Base-by-base conservation (phyloP, 1,139 yeast species). In the Keqinozyma sinolaborantium region DNA sequence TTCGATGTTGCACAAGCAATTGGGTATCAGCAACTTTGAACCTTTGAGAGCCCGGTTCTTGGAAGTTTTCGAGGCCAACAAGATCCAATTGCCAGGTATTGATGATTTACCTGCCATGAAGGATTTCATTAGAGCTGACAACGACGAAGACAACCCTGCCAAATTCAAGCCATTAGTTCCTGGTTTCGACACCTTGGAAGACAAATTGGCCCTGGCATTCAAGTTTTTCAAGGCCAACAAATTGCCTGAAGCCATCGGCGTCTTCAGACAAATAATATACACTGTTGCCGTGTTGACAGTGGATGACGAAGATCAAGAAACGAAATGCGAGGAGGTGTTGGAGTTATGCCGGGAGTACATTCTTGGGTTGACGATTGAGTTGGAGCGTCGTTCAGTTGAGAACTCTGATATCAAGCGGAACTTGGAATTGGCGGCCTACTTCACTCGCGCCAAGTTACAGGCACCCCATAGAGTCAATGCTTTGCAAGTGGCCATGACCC, bases 401-500 rank as follows among this genome's bases (percentile, higher is more conserved):
- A 68, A 81, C 4, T 63, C 67, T 16, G 86, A 87, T 39, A 66
- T 82, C 33, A 83, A 87, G 60, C 82, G 97, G 41, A 88, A 86
- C 53, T 72, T 94, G 51, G 98, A 92, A 58, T 70, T 94, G 46
- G 97, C 97, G 4, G 95, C 97, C 1, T 92, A 90, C 61, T 94
- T 94, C 67, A 87, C 98, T 12, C 79, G 79, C 53, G 82, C 90
- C 25, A 77, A 82, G 45, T 74, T 94, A 47, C 88, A 85, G 46
- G 80, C 85, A 28, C 81, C 83, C 5, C 98, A 94, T 58, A 78
- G 81, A 41, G 75, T 83, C 33, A 83, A 88, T 52, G 97, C 98
- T 8, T 71, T 88, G 48, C 94, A 87, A 56, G 95, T 88, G 38
- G 98, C 99, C 25, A 85, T 92, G 95, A 79, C 85, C 31, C 95